Evolutionary conservation across 176 grass and related monocot genomes (phyloP).

Genomic region (Oryza glumipatula): DNA sequence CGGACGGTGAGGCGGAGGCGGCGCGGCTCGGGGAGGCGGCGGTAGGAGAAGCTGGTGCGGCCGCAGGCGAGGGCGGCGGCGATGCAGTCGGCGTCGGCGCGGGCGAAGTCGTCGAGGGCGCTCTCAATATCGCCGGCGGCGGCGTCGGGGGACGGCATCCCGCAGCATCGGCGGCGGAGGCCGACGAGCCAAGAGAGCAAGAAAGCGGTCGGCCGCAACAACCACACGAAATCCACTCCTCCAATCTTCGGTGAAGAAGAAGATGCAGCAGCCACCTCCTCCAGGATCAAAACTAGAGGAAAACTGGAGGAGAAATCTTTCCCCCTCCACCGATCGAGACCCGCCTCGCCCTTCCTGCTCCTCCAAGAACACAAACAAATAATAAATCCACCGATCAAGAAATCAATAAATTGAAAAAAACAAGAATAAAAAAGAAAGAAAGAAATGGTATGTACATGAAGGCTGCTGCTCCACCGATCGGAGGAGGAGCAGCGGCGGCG

Average conservation of each 20-base stretch:
- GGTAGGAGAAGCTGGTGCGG: conserved; percentile 69
- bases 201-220: not conserved
- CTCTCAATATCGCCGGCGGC: conserved; percentile 1
- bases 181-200: not conserved
- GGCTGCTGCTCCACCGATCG: not conserved
- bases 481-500: not conserved
- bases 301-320: no score
- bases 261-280: not conserved
- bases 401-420: not conserved
- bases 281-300: not conserved
- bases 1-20: conserved; percentile 71
- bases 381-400: not conserved
- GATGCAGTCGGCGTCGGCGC: conserved; percentile 43
- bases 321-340: no score
- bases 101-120: conserved; percentile 16
- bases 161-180: not conserved
- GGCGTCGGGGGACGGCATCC: conserved; percentile 30
- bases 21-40: conserved; percentile 57
- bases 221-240: not conserved
- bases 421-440: no score
- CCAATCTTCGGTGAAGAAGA: not conserved
- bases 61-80: conserved; percentile 42
- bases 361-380: no score
- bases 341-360: no score
- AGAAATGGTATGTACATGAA: no score